Evolutionary conservation across 192 early-diverging fungal species (phyloP).

Genomic region (Umbelopsis sp.): DNA sequence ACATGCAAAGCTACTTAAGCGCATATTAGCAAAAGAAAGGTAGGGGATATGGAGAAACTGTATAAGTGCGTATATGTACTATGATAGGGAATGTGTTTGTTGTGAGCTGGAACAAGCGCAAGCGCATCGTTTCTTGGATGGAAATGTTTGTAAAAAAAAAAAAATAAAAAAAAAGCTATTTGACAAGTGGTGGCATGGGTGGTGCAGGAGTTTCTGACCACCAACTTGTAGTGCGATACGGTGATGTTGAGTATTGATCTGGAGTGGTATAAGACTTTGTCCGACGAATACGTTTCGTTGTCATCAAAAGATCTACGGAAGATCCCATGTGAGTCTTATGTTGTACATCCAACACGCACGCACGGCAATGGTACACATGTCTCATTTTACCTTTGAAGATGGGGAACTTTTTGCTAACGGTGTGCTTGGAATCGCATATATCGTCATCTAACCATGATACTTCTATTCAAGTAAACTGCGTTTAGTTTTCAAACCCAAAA

Average conservation of each 20-base stretch:
- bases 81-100: not conserved
- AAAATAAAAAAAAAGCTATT: no score
- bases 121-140: not conserved
- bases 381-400: not conserved
- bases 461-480: not conserved
- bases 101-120: not conserved
- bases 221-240: not conserved
- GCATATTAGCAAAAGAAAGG: conserved; percentile 6
- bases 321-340: not conserved
- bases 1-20: not conserved
- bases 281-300: conserved; percentile 1
- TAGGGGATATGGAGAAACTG: not conserved
- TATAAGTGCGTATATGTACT: not conserved
- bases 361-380: not conserved
- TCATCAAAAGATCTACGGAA: not conserved
- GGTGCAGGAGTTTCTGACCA: not conserved
- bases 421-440: conserved; percentile 13
- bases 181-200: not conserved
- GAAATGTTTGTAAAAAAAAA: no score
- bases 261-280: not conserved
- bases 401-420: not conserved
- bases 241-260: not conserved
- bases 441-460: conserved; percentile 11
- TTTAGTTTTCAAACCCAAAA: not conserved
- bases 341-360: not conserved